Base-by-base conservation (phyloP, 1,284 basidiomycete species). In the Papiliotrema nemorosa region DNA sequence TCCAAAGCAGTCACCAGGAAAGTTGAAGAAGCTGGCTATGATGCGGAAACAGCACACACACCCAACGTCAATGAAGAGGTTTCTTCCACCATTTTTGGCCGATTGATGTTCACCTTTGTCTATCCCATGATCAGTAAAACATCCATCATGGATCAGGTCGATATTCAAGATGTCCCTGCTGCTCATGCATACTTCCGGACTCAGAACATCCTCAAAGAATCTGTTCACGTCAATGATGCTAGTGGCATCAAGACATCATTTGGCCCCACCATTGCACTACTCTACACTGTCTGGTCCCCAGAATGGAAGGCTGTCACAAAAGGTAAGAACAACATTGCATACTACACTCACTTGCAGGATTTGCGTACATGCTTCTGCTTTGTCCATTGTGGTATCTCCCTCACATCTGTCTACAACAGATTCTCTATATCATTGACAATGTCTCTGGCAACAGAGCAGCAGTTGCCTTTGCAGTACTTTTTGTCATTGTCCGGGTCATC, bases 131-230 rank as follows among this genome's bases (percentile, higher is more conserved):
- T 90, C 48, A 82, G 82, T 81, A 81, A 88, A 36, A 87, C 86
- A 5, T 82, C 87, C 66, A 78, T 77, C 5, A 78, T 84, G 9
- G 78, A 81, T 52, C 85, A 82, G 54, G 78, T 90, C 31, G 87
- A 91, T 62, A 86, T 90, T 24, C 85, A 82, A 37, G 88, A 91
- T 67, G 73, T 91, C 37, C 89, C 89, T 1, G 83, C 89, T 50
- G 78, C 88, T 5, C 82, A 83, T 0, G 81, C 78, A 0, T 72
- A 81, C 58, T 83, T 88, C 80, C 46, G 62, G 12, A 57, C 63
- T 4, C 63, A 69, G 44, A 55, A 58, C 39, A 54, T 64, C 18
- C 57, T 65, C 29, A 35, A 49, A 13, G 49, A 65, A 2, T 50
- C 49, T 13, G 54, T 66, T 27, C 50, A 57, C 38, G 47, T 44